These are phyloP conservation scores for Suaeda aralocaspica DNA, from an alignment of 148 eudicot genomes.

Conservation along the genomic window DNA sequence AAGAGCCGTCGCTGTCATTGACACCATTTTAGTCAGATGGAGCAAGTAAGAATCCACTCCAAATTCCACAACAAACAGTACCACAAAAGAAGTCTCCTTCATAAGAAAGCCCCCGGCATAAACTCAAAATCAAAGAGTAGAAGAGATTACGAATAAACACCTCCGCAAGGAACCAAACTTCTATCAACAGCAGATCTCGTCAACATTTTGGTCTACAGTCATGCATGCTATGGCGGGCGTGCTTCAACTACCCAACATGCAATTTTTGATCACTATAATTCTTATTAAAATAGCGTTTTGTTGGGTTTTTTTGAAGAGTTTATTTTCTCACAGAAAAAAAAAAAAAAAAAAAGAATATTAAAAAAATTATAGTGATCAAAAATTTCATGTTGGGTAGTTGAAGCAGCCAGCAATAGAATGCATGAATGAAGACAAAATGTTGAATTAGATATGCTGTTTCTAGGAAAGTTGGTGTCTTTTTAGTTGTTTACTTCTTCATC, in stretches of 20 bases:
- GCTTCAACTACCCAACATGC: not conserved
- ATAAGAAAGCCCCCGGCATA: not conserved
- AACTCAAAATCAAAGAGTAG: no score
- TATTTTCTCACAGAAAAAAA: no score
- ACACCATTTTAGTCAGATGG: no score
- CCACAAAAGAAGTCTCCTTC: not conserved
- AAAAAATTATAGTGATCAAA: not conserved
- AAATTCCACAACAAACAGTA: no score
- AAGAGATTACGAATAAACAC: not conserved
- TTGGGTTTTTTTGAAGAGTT: no score
- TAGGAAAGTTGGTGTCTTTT: not conserved
- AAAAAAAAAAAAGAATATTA: not conserved
- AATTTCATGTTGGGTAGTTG: not conserved
- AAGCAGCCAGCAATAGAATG: slow-evolving; percentile 1
- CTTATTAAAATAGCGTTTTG: no score
- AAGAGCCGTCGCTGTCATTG: no score
- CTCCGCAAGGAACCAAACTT: not conserved
- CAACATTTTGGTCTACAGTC: not conserved
- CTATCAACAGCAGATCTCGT: not conserved
- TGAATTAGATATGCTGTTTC: not conserved
- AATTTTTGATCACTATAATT: not conserved
- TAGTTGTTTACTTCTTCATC: not conserved
- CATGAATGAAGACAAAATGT: not conserved
- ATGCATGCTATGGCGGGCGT: not conserved
- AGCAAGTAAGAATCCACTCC: no score